Evolutionary conservation across 1,139 yeast genomes (phyloP).

Genomic region (Hansenula sp.): DNA sequence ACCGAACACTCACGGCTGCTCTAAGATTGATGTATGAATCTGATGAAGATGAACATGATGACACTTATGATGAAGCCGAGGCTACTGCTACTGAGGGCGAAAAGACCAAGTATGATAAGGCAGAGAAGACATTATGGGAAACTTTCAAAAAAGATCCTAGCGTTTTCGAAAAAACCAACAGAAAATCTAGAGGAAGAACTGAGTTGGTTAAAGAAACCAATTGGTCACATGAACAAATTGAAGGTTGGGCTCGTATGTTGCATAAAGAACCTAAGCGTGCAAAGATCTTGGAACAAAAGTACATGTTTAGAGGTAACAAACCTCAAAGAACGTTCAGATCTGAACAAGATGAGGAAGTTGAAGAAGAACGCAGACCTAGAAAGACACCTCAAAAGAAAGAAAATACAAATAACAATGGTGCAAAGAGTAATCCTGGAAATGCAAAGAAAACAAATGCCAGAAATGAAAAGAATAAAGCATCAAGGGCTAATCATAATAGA

Average conservation of each 20-base stretch:
- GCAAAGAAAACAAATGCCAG: slow-evolving; percentile 34
- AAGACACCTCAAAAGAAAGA: slow-evolving; percentile 2
- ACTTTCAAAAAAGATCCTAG: slow-evolving; percentile 49
- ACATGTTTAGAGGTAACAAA: slow-evolving; percentile 33
- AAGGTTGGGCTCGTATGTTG: slow-evolving; percentile 86
- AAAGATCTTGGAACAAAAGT: slow-evolving; percentile 58
- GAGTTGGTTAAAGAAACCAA: slow-evolving; percentile 47
- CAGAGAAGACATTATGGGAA: slow-evolving; percentile 56
- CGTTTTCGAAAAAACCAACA: slow-evolving; percentile 42
- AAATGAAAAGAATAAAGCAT: slow-evolving; percentile 54
- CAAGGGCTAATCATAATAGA: slow-evolving; percentile 59
- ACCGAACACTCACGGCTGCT: slow-evolving; percentile 60
- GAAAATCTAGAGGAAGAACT: slow-evolving; percentile 50
- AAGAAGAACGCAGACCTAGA: slow-evolving; percentile 1
- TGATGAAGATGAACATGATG: slow-evolving; percentile 78
- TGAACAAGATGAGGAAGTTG: slow-evolving; percentile 6
- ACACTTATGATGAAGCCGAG: slow-evolving; percentile 78
- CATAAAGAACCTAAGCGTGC: slow-evolving; percentile 59
- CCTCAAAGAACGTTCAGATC: slow-evolving; percentile 10
- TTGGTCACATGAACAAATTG: slow-evolving; percentile 89
- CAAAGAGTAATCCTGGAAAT: slow-evolving; percentile 3
- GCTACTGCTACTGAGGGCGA: slow-evolving; percentile 14
- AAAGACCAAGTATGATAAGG: slow-evolving; percentile 22
- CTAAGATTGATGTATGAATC: slow-evolving; percentile 59
- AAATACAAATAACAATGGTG: slow-evolving; percentile 1